A percentile compares a stretch with the other conserved stretches of the same genome.
Evolutionary conservation across 1,139 yeast genomes (phyloP).

Genomic region (Kurtzmaniella quercitrusa): DNA sequence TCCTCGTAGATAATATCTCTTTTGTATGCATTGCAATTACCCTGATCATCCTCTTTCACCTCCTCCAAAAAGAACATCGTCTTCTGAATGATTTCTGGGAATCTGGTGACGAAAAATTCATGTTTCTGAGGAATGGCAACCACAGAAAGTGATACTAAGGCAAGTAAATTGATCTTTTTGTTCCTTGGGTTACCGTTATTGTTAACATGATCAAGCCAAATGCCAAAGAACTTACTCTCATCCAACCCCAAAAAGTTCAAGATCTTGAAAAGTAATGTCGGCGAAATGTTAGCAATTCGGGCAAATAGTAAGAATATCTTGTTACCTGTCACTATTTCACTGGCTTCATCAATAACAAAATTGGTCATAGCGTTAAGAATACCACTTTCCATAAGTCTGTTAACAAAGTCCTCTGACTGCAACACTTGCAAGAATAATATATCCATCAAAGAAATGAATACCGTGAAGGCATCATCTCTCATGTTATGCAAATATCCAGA

Average conservation of each 20-base stretch:
- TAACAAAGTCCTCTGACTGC: slow-evolving; percentile 25
- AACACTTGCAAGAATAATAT: slow-evolving; percentile 37
- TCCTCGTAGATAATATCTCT: slow-evolving; percentile 53
- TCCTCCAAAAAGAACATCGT: slow-evolving; percentile 70
- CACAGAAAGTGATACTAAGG: slow-evolving; percentile 41
- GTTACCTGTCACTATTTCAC: slow-evolving; percentile 44
- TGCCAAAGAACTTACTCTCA: slow-evolving; percentile 18
- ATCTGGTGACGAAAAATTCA: slow-evolving; percentile 23
- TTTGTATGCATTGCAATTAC: slow-evolving; percentile 62
- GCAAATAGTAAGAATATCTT: slow-evolving; percentile 53
- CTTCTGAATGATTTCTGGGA: slow-evolving; percentile 43
- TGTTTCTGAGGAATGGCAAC: slow-evolving; percentile 19
- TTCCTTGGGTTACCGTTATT: slow-evolving; percentile 66
- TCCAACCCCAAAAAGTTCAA: slow-evolving; percentile 30
- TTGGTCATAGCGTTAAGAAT: slow-evolving; percentile 42
- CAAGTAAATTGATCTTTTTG: slow-evolving; percentile 61
- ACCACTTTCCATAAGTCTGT: slow-evolving; percentile 41
- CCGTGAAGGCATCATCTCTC: slow-evolving; percentile 66
- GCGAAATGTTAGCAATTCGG: slow-evolving; percentile 47
- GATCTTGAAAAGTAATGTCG: slow-evolving; percentile 37
- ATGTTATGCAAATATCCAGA: slow-evolving; percentile 55
- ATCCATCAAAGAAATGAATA: slow-evolving; percentile 58
- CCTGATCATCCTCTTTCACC: slow-evolving; percentile 55
- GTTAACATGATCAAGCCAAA: slow-evolving; percentile 36
- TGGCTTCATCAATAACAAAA: slow-evolving; percentile 46